Conservation (phyloP, 2,329 filamentous ascomycete genomes). For the Blastomyces percursus region DNA sequence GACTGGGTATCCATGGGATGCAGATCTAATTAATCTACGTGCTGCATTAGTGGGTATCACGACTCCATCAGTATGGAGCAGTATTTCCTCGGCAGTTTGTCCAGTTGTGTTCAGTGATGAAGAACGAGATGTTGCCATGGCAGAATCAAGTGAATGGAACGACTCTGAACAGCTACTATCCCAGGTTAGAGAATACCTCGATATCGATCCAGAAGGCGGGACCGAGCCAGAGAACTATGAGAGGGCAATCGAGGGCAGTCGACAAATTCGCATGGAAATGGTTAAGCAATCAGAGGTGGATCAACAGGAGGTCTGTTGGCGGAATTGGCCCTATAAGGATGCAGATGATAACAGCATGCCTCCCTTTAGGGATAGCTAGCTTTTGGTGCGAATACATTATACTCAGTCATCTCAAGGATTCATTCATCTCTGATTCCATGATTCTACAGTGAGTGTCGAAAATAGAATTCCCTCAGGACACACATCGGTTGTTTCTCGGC, state of each 20-base stretch:
- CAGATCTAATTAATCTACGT: constrained; percentile 10
- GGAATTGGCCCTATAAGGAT: constrained; percentile 11
- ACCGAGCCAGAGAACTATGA: constrained; percentile 11
- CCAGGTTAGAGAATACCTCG: constrained; percentile 2
- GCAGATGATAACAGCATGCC: constrained; percentile 4
- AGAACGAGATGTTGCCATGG: constrained; percentile 6
- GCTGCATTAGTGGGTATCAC: constrained; percentile 8
- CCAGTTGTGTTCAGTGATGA: constrained; percentile 7
- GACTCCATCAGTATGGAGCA: background rate
- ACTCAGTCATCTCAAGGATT: too few species aligned
- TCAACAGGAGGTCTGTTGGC: constrained; percentile 6
- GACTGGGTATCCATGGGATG: constrained; percentile 12
- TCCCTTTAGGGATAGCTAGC: too few species aligned
- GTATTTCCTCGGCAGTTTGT: constrained; percentile 6
- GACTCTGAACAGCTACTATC: constrained; percentile 9
- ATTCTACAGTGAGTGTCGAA: too few species aligned
- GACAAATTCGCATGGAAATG: constrained; percentile 8
- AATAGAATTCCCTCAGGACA: too few species aligned
- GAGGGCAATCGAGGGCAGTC: constrained; percentile 3
- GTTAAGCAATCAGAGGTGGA: constrained; percentile 6
- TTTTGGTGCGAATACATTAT: too few species aligned
- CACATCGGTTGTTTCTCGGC: too few species aligned
- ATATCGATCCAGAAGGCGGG: constrained; percentile 11
- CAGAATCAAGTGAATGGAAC: constrained; percentile 11
- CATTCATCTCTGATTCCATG: too few species aligned